Evolutionary conservation across 164 flowering plant genomes (phyloP).

Genomic region (Cinnamomum micranthum): DNA sequence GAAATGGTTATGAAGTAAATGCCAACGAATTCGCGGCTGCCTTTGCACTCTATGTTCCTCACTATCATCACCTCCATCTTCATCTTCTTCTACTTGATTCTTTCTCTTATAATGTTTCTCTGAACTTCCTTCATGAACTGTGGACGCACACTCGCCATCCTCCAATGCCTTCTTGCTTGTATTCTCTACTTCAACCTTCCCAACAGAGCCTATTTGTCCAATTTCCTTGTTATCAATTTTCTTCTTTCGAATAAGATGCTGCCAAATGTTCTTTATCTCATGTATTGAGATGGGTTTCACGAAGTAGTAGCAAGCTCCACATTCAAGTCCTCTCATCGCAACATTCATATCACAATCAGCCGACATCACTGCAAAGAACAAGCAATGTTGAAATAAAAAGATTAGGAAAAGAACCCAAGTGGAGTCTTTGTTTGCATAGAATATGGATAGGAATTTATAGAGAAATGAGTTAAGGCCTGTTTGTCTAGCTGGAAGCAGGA

Average conservation of each 20-base stretch:
- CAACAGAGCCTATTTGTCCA: conserved; percentile 20
- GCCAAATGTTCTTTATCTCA: conserved; percentile 92
- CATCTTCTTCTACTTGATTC: conserved; percentile 34
- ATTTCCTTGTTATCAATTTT: conserved; percentile 64
- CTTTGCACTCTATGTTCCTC: background rate
- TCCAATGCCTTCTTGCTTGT: background rate
- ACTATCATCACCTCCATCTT: background rate
- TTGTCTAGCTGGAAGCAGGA: too few relatives aligned
- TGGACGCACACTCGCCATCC: background rate
- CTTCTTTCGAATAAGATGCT: conserved; percentile 78
- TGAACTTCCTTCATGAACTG: conserved; percentile 39
- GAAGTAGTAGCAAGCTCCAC: conserved; percentile 93
- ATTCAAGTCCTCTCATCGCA: conserved; percentile 90
- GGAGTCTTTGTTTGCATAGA: too few relatives aligned
- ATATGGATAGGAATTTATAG: too few relatives aligned
- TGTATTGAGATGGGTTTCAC: conserved; percentile 89
- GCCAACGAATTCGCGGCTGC: background rate
- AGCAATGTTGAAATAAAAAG: background rate
- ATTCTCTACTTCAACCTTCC: background rate
- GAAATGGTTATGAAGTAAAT: background rate
- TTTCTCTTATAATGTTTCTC: conserved; percentile 40
- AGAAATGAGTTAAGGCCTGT: too few relatives aligned
- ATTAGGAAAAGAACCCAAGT: too few relatives aligned
- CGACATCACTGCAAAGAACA: conserved; percentile 75
- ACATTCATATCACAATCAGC: conserved; percentile 87